phyloP scores from a whole-genome alignment of 1,284 basidiomycete genomes.

The Rhodotorula sp. region DNA sequence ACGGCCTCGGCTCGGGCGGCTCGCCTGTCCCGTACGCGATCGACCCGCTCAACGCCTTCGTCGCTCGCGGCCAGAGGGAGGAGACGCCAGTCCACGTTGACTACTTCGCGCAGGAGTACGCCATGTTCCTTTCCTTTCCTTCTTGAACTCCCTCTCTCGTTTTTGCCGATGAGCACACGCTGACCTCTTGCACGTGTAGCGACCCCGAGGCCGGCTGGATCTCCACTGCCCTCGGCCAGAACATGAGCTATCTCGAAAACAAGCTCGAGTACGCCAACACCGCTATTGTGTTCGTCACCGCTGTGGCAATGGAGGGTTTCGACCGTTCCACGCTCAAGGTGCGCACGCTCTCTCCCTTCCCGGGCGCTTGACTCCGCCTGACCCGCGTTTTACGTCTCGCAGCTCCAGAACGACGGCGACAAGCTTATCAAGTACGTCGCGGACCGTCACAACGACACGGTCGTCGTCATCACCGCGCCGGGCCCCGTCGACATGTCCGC shows the following conservation, averaged over 20 bases:
- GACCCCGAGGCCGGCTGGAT: conserved; percentile 54
- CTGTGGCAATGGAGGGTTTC: conserved; percentile 29
- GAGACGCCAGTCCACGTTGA: conserved; percentile 7
- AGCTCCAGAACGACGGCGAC: conserved; percentile 41
- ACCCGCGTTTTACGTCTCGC: not conserved
- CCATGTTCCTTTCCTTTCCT: too few relatives aligned
- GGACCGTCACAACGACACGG: conserved; percentile 63
- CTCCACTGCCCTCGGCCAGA: conserved; percentile 45
- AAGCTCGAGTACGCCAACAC: conserved; percentile 34
- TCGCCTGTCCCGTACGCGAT: not conserved
- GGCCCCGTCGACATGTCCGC: conserved; percentile 37
- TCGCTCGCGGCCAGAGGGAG: not conserved
- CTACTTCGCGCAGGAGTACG: conserved; percentile 15
- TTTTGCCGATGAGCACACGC: not conserved
- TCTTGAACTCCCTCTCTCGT: too few relatives aligned
- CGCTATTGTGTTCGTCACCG: conserved; percentile 39
- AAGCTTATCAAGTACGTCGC: conserved; percentile 50
- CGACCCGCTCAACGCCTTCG: conserved; percentile 14
- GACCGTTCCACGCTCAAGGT: conserved; percentile 40
- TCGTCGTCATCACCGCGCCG: conserved; percentile 66
- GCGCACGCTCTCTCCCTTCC: not conserved
- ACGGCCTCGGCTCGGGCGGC: conserved; percentile 18
- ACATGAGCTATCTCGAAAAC: conserved; percentile 43
- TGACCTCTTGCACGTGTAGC: conserved; percentile 30
- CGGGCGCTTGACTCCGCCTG: too few relatives aligned